A percentile compares a stretch with the other conserved stretches of the same genome.
Conservation (phyloP, 129 eudicot genomes). For the Escallonia rubra region DNA sequence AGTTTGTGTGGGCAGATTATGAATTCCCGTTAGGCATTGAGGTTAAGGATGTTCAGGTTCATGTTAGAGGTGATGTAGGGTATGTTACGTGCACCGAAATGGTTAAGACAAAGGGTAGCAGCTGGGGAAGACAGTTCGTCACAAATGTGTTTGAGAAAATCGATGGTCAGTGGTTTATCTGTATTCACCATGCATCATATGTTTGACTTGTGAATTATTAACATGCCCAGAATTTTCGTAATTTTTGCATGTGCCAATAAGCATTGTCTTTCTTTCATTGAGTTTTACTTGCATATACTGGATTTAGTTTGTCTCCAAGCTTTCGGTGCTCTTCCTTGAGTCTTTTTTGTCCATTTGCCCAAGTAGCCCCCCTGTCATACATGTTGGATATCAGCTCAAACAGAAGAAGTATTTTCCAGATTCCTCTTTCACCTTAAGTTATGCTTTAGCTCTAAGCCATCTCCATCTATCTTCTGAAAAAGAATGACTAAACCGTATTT, state of each 20-base stretch:
- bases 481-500: too few relatives aligned
- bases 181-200: conserved; percentile 86
- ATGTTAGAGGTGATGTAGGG: conserved; percentile 70
- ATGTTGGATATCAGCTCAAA: too few relatives aligned
- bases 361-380: too few relatives aligned
- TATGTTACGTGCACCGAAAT: conserved; percentile 82
- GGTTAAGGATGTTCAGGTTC: conserved; percentile 66
- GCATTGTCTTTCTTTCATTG: too few relatives aligned
- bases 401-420: too few relatives aligned
- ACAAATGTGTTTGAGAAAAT: conserved; percentile 86
- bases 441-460: too few relatives aligned
- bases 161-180: conserved; percentile 79
- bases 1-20: conserved; percentile 93
- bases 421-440: too few relatives aligned
- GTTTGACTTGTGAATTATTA: conserved; percentile 47
- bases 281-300: too few relatives aligned
- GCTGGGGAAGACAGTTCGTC: conserved; percentile 95
- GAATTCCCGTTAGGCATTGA: conserved; percentile 82
- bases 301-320: too few relatives aligned
- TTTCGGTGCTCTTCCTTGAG: too few relatives aligned
- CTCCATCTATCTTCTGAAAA: too few relatives aligned
- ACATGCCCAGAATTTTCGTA: not conserved
- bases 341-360: too few relatives aligned
- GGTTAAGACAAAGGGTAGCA: conserved; percentile 78
- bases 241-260: not conserved